Percentiles rank a stretch among this genome's conserved stretches.
Conservation (phyloP, 2,329 filamentous ascomycete genomes). For the Zymoseptoria pseudotritici region DNA sequence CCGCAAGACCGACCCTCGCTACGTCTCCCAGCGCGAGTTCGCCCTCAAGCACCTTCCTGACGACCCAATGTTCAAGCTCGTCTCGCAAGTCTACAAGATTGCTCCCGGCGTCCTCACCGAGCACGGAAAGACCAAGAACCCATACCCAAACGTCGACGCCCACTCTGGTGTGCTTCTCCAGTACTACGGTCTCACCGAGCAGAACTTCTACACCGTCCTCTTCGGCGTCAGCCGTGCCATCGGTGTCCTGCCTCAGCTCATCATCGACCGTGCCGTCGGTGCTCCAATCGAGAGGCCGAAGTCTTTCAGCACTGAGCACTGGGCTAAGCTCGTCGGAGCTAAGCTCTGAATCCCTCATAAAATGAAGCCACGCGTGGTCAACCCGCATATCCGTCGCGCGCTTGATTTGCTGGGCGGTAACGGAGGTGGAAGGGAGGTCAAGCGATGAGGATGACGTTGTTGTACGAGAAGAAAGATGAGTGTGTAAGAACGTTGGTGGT, state of each 20-base stretch:
- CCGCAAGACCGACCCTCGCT: slow-evolving; percentile 92
- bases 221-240: slow-evolving; percentile 98
- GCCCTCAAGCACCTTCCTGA: slow-evolving; percentile 79
- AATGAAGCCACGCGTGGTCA: slow-evolving; percentile 1
- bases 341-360: slow-evolving; percentile 60
- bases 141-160: slow-evolving; percentile 94
- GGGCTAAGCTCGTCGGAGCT: slow-evolving; percentile 83
- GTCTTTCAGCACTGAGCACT: slow-evolving; percentile 96
- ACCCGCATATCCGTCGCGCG: slow-evolving; percentile 12
- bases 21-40: slow-evolving; percentile 95
- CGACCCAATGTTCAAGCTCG: slow-evolving; percentile 88
- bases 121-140: slow-evolving; percentile 66
- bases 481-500: not conserved
- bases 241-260: slow-evolving; percentile 97
- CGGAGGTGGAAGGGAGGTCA: slow-evolving; percentile 18
- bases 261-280: slow-evolving; percentile 96
- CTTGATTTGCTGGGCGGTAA: slow-evolving; percentile 21
- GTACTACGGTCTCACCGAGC: slow-evolving; percentile 98
- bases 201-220: slow-evolving; percentile 99
- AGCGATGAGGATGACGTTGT: not conserved
- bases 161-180: slow-evolving; percentile 93
- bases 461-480: not conserved
- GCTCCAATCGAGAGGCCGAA: slow-evolving; percentile 98
- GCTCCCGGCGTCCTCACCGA: slow-evolving; percentile 84
- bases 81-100: slow-evolving; percentile 86